phyloP scores from a whole-genome alignment of 208 protist species.

The Leptomonas pyrrhocoris region DNA sequence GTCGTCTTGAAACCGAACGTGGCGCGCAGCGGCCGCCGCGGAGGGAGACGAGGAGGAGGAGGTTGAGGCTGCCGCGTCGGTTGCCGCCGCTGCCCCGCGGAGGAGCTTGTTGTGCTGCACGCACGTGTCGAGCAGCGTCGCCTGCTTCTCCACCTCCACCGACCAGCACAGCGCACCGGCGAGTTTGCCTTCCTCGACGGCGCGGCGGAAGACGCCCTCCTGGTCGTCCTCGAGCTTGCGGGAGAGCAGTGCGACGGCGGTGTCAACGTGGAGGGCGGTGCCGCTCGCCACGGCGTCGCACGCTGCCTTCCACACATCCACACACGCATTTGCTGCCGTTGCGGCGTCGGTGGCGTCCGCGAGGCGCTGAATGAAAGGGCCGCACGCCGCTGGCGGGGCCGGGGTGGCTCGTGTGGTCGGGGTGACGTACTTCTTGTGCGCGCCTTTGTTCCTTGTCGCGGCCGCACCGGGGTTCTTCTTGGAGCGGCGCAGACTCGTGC shows the following conservation, averaged over 20 bases:
- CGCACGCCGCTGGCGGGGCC: constrained; percentile 28
- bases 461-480: constrained; percentile 83
- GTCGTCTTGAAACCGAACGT: constrained; percentile 34
- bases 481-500: constrained; percentile 69
- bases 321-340: background rate
- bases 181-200: constrained; percentile 49
- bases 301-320: background rate
- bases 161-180: constrained; percentile 69
- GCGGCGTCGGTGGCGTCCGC: constrained; percentile 5
- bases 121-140: constrained; percentile 62
- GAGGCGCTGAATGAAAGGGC: constrained; percentile 8
- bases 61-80: background rate
- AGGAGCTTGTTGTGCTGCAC: constrained; percentile 54
- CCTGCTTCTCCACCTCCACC: constrained; percentile 71
- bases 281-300: background rate
- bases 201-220: constrained; percentile 56
- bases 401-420: constrained; percentile 32
- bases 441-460: constrained; percentile 43
- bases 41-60: background rate
- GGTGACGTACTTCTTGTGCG: constrained; percentile 32
- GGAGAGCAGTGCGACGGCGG: constrained; percentile 66
- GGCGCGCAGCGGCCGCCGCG: constrained; percentile 3
- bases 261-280: constrained; percentile 42
- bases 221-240: constrained; percentile 61
- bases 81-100: constrained; percentile 12